Evolutionary conservation across 495 filamentous ascomycete genomes (phyloP), one percentile per base, ranked within the genome.

Genomic region (Elasticomyces elasticus): DNA sequence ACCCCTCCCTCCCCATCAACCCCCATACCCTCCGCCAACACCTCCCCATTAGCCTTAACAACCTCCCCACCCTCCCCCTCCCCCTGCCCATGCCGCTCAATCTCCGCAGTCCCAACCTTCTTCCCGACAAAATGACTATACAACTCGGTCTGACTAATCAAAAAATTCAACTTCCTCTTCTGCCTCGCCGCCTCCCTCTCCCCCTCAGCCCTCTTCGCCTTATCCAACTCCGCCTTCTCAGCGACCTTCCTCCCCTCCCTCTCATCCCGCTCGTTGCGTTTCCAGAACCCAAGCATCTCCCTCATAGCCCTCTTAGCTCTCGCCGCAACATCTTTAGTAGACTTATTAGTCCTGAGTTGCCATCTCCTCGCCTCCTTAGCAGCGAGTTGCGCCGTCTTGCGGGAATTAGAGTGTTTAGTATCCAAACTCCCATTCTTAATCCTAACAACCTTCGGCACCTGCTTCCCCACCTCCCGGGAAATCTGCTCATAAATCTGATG

Each of bases 261-360:
- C 69, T 99, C 92, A 64, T 97, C 94, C 35, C 89, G 81, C 71
- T 99, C 92, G 69, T 99, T 99, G 45, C 90, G 85, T 68, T 97
- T 97, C 92, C 92, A 99, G 81, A 97, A 99, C 26, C 85, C 80
- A 82, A 96, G 92, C 92, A 99, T 99, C 71, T 99, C 92, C 60
- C 92, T 82, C 92, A 99, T 99, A 49, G 87, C 89, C 44, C 92
- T 82, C 75, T 99, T 99, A 19, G 92, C 94, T 20, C 94, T 82
- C 35, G 94, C 92, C 60, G 97, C 94, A 0, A 92, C 86, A 68
- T 99, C 92, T 70, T 99, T 99, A 63, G 83, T 86, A 62, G 89
- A 92, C 76, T 99, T 99, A 74, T 97, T 99, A 33, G 92, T 97
- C 33, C 87, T 84, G 42, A 90, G 82, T 65, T 99, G 94, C 92